These are phyloP conservation scores for Colletotrichum lini DNA, from an alignment of 2,329 filamentous ascomycete species.

Conservation along the genomic window DNA sequence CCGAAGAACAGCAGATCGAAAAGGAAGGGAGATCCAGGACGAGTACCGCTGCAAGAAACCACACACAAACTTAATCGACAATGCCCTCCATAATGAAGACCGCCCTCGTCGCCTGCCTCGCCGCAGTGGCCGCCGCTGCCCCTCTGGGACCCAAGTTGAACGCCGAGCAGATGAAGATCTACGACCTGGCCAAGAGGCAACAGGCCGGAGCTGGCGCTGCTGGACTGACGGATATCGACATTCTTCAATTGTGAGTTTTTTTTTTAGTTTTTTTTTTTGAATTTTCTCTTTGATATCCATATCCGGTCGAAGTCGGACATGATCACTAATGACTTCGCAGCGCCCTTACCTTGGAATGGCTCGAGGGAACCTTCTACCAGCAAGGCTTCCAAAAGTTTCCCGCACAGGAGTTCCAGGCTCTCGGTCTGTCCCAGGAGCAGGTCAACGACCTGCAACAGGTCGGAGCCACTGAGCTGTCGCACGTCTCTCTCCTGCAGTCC, in stretches of 20 bases:
- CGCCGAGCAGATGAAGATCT: conserved; percentile 61
- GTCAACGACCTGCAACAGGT: conserved; percentile 59
- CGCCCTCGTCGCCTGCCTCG: conserved; percentile 60
- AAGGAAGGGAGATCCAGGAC: conserved; percentile 42
- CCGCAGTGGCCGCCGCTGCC: conserved; percentile 61
- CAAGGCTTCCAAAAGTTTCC: conserved; percentile 79
- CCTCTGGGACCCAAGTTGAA: conserved; percentile 62
- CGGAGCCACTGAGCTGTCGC: conserved; percentile 52
- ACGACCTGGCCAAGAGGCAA: conserved; percentile 65
- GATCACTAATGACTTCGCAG: conserved; percentile 52
- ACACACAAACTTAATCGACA: conserved; percentile 46
- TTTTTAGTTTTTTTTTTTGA: too few relatives aligned
- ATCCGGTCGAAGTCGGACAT: accelerated
- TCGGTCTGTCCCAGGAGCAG: conserved; percentile 69
- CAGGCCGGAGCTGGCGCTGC: conserved; percentile 62
- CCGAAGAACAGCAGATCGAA: conserved; percentile 43
- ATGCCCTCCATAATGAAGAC: conserved; percentile 65
- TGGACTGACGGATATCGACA: conserved; percentile 67
- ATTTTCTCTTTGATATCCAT: not conserved
- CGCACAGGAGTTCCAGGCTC: conserved; percentile 73
- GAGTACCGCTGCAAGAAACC: conserved; percentile 47
- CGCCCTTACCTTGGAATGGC: conserved; percentile 81
- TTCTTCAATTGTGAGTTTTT: conserved; percentile 69
- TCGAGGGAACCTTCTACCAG: conserved; percentile 81
- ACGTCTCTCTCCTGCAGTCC: conserved; percentile 72